These are phyloP conservation scores for Aspergillus olivimuriae DNA, from an alignment of 495 filamentous ascomycete genomes.

Conservation along the genomic window DNA sequence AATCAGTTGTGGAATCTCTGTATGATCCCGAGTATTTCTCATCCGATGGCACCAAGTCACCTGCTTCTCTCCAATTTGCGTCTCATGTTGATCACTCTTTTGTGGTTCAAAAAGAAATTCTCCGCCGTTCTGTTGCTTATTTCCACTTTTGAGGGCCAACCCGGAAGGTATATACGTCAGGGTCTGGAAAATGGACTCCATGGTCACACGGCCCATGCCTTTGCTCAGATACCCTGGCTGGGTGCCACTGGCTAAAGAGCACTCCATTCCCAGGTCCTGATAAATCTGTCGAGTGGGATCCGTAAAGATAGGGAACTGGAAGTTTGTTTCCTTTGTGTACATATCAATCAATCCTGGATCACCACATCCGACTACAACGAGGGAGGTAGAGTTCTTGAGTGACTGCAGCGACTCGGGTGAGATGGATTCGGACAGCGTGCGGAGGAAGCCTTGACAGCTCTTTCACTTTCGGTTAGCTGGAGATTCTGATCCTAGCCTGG, in stretches of 20 bases:
- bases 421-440: constrained; percentile 54
- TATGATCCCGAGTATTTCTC: constrained; percentile 71
- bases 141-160: constrained; percentile 58
- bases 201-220: constrained; percentile 35
- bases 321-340: constrained; percentile 57
- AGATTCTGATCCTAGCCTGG: too few relatives aligned
- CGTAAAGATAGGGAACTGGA: constrained; percentile 75
- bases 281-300: constrained; percentile 69
- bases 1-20: constrained; percentile 58
- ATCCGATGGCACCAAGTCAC: constrained; percentile 83
- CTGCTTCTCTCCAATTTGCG: constrained; percentile 34
- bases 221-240: constrained; percentile 62
- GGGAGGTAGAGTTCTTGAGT: constrained; percentile 53
- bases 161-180: constrained; percentile 47
- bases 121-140: constrained; percentile 67
- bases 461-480: constrained; percentile 41
- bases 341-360: constrained; percentile 62
- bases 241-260: constrained; percentile 53
- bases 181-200: constrained; percentile 49
- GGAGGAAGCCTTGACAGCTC: constrained; percentile 60
- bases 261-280: constrained; percentile 62
- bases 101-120: constrained; percentile 70
- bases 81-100: constrained; percentile 9
- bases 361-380: constrained; percentile 75
- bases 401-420: constrained; percentile 37